Conservation (phyloP, 768 basidiomycete species). For the Tulasnella sp. region DNA sequence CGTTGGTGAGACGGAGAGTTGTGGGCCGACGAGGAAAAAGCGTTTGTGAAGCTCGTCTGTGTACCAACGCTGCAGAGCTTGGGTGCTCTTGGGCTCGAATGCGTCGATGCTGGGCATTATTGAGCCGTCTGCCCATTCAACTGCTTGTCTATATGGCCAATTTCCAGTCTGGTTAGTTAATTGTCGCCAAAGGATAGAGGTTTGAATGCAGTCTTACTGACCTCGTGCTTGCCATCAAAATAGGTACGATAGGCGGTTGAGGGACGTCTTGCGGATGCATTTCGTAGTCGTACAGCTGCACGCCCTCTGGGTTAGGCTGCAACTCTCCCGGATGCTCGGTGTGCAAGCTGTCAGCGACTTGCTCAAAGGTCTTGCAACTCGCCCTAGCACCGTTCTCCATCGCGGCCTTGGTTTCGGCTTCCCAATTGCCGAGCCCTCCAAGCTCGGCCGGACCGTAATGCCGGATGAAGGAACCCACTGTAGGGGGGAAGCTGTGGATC, state of each 20-base stretch:
- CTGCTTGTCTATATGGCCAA: not conserved
- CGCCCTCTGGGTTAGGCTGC: not conserved
- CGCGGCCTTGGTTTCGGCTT: not conserved
- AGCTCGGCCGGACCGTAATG: not conserved
- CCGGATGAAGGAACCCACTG: not conserved
- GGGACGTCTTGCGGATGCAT: constrained; percentile 1
- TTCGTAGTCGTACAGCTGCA: constrained; percentile 18
- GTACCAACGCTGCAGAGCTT: not conserved
- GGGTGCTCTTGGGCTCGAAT: not conserved
- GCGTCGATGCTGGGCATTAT: not conserved
- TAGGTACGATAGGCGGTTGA: not conserved
- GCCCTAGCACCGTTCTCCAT: not conserved
- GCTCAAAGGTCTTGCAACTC: not conserved
- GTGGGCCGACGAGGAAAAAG: constrained; percentile 16
- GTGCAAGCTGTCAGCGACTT: not conserved
- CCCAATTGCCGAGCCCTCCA: not conserved
- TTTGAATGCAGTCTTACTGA: not conserved
- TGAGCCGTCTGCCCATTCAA: not conserved
- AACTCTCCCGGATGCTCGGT: not conserved
- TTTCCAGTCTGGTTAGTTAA: not conserved
- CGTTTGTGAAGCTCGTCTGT: not conserved
- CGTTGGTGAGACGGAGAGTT: not conserved
- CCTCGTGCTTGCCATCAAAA: not conserved
- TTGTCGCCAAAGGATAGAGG: not conserved
- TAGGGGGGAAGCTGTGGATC: not conserved